These are phyloP conservation scores for Mucor plumbeus DNA, from an alignment of 371 early-diverging fungal species.

Conservation along the genomic window DNA sequence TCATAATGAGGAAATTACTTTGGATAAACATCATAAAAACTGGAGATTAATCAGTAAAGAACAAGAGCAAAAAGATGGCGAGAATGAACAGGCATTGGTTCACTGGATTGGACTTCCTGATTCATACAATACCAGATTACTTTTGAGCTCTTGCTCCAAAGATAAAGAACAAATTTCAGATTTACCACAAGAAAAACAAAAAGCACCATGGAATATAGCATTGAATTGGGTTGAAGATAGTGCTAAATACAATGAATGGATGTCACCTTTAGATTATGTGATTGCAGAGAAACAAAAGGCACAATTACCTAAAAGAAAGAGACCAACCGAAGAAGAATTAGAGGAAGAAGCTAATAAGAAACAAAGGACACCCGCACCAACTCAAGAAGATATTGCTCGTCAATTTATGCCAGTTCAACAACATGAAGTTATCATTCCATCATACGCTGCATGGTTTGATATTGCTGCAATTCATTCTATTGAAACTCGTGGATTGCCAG, in stretches of 20 bases:
- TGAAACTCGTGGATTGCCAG: slow-evolving; percentile 91
- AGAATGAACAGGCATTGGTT: slow-evolving; percentile 58
- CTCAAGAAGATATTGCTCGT: slow-evolving; percentile 65
- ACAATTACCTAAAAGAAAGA: slow-evolving; percentile 26
- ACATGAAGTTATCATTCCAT: slow-evolving; percentile 85
- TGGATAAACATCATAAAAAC: slow-evolving; percentile 21
- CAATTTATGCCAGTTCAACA: slow-evolving; percentile 75
- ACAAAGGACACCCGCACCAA: slow-evolving; percentile 17
- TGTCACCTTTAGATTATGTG: slow-evolving; percentile 70
- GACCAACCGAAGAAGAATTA: slow-evolving; percentile 21
- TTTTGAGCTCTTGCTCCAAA: slow-evolving; percentile 9
- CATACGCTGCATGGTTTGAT: slow-evolving; percentile 96
- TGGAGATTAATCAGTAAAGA: slow-evolving; percentile 24
- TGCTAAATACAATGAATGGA: slow-evolving; percentile 74
- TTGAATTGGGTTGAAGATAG: slow-evolving; percentile 77
- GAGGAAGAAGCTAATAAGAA: slow-evolving; percentile 23
- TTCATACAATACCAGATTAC: slow-evolving; percentile 73
- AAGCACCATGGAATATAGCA: slow-evolving; percentile 68
- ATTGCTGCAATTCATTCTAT: slow-evolving; percentile 82
- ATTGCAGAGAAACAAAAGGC: slow-evolving; percentile 21
- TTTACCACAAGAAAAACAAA: slow-evolving; percentile 21
- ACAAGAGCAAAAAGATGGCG: slow-evolving; percentile 23
- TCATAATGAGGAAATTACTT: slow-evolving; percentile 27
- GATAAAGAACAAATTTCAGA: slow-evolving; percentile 15
- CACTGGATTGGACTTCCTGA: slow-evolving; percentile 81